phyloP scores from a whole-genome alignment of 2,329 filamentous ascomycete species.

The Trichoderma pleuroti region DNA sequence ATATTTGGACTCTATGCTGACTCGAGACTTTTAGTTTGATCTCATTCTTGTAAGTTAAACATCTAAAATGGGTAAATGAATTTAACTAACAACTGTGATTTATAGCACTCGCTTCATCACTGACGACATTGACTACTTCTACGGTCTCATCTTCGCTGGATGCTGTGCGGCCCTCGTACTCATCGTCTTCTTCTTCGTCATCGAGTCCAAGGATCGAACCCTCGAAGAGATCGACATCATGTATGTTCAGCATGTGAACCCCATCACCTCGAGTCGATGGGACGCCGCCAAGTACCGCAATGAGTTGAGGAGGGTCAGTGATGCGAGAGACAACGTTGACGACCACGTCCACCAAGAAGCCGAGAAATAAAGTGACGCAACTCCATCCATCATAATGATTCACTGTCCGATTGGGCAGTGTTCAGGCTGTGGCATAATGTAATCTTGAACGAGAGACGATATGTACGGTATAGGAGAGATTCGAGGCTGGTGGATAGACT shows the following conservation, averaged over 20 bases:
- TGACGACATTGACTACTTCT: constrained; percentile 9
- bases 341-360: not conserved
- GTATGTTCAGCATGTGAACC: constrained; percentile 7
- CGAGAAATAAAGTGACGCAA: not conserved
- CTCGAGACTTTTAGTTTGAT: not conserved
- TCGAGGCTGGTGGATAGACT: not conserved
- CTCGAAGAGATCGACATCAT: constrained; percentile 16
- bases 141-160: constrained; percentile 12
- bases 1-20: not conserved
- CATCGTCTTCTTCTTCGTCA: constrained; percentile 14
- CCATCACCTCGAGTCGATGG: constrained; percentile 9
- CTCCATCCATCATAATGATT: too few species aligned
- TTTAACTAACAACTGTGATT: not conserved
- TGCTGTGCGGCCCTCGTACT: constrained; percentile 6
- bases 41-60: constrained; percentile 5
- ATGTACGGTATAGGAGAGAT: not conserved
- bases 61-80: not conserved
- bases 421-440: not conserved
- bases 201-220: constrained; percentile 12
- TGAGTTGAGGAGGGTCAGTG: not conserved
- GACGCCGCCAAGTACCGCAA: not conserved
- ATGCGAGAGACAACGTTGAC: not conserved
- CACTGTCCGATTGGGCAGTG: not conserved
- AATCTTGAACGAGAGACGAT: not conserved
- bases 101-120: constrained; percentile 8